Evolutionary conservation across 768 basidiomycete genomes (phyloP), one percentile per base, ranked within the genome.

Genomic region (Lactarius vividus): DNA sequence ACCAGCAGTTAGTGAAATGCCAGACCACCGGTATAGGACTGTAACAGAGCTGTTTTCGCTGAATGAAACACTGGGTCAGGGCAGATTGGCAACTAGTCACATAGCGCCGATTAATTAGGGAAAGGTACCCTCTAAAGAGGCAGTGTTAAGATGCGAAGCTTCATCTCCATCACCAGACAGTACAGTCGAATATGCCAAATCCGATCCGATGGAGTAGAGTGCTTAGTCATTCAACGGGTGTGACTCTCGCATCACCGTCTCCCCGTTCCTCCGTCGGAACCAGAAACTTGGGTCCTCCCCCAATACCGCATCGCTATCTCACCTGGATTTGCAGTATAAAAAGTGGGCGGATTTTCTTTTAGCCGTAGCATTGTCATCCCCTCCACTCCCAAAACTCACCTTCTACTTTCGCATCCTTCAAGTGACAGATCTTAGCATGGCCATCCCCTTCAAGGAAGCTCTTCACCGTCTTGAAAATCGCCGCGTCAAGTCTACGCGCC

Each of bases 401-500:
- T 53, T 33, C 44, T 16, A 59, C 26, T 33, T 69, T 57, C 46
- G 64, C 67, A 29, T 37, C 63, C 57, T 65, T 62, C 56, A 10
- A 85, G 82, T 83, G 80, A 72, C 60, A 56, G 82, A 86, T 69
- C 78, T 80, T 66, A 79, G 81, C 66, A 88, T 88, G 84, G 80
- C 88, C 58, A 84, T 92, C 73, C 80, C 91, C 56, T 88, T 92
- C 83, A 86, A 85, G 73, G 89, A 93, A 66, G 92, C 91, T 52
- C 84, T 92, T 59, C 75, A 84, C 66, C 86, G 89, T 61, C 87
- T 97, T 44, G 93, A 95, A 73, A 96, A 98, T 73, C 82, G 87
- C 66, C 82, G 95, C 54, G 94, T 98, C 61, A 94, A 86, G 74
- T 88, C 84, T 18, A 94, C 89, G 20, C 82, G 94, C 49, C 95